Conservation (phyloP, 1,284 basidiomycete species). For the Rhodotorula mucilaginosa region DNA sequence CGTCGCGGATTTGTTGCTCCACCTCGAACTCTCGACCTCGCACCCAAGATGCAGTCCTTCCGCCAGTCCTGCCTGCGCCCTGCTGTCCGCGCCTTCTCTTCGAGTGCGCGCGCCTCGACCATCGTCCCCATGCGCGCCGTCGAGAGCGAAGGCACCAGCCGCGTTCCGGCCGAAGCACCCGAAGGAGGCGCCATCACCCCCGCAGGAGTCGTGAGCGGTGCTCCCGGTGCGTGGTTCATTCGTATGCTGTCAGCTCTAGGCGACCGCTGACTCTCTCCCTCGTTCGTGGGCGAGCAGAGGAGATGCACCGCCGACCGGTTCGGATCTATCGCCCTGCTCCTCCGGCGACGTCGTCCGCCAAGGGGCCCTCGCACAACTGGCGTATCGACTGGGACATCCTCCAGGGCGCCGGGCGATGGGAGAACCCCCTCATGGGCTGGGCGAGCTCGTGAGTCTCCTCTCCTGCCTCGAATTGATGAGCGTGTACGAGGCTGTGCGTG, state of each 20-base stretch:
- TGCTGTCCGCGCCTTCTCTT: conserved; percentile 11
- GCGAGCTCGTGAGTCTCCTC: conserved; percentile 57
- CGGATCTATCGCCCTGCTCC: conserved; percentile 91
- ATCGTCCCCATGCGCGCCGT: conserved; percentile 27
- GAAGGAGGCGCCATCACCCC: conserved; percentile 31
- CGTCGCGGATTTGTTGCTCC: too few species aligned
- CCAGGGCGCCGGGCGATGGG: conserved; percentile 86
- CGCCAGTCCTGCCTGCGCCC: conserved; percentile 10
- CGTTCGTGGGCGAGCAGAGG: conserved; percentile 54
- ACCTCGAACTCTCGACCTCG: too few species aligned
- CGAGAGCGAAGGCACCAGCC: conserved; percentile 17
- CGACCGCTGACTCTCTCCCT: neutral
- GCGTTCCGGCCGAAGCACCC: conserved; percentile 28
- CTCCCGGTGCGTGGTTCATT: conserved; percentile 45
- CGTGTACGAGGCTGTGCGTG: too few species aligned
- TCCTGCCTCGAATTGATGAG: too few species aligned
- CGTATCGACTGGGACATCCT: conserved; percentile 91
- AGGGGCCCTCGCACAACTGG: conserved; percentile 83
- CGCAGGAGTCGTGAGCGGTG: conserved; percentile 50
- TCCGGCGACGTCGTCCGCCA: conserved; percentile 92
- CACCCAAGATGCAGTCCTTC: conserved; percentile 10
- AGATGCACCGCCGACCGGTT: conserved; percentile 81
- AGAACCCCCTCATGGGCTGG: conserved; percentile 99
- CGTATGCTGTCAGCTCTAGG: too few species aligned
- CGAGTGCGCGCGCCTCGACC: conserved; percentile 11